These are phyloP conservation scores for Erigeron canadensis DNA, from an alignment of 129 eudicot genomes.

Conservation along the genomic window DNA sequence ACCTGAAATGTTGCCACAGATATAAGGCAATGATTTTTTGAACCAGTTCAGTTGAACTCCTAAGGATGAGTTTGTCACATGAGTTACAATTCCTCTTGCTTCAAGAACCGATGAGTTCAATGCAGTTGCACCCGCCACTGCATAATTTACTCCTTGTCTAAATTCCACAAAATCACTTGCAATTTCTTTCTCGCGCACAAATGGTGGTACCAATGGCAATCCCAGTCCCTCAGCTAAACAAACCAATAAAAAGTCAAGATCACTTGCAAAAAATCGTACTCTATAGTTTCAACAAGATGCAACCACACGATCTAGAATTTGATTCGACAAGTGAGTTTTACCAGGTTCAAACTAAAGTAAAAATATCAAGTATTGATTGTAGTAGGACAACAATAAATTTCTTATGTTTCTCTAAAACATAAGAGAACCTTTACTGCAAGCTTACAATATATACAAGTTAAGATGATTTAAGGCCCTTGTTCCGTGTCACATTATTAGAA, in stretches of 20 bases:
- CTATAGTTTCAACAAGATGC: too few species aligned
- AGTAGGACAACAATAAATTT: too few species aligned
- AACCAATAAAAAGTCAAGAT: not conserved
- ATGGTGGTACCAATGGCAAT: conserved; percentile 36
- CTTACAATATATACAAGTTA: too few species aligned
- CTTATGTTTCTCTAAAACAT: too few species aligned
- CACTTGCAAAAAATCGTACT: not conserved
- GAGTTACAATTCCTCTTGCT: conserved; percentile 25
- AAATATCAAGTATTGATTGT: too few species aligned
- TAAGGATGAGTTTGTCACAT: conserved; percentile 32
- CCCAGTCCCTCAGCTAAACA: conserved; percentile 31
- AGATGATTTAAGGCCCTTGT: too few species aligned
- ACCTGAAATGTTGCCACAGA: conserved; percentile 36
- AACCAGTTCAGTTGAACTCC: conserved; percentile 41
- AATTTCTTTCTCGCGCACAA: conserved; percentile 9
- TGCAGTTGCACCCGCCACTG: conserved; percentile 36
- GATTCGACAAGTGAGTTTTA: too few species aligned
- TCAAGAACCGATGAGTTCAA: conserved; percentile 23
- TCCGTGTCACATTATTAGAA: too few species aligned
- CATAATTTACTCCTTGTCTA: conserved; percentile 31
- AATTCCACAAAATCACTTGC: not conserved
- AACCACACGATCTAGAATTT: not conserved
- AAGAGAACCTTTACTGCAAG: too few species aligned
- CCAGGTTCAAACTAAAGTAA: too few species aligned
- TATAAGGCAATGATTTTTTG: conserved; percentile 22